Conservation (phyloP, 2,329 filamentous ascomycete genomes). For the Saccharata proteae region DNA sequence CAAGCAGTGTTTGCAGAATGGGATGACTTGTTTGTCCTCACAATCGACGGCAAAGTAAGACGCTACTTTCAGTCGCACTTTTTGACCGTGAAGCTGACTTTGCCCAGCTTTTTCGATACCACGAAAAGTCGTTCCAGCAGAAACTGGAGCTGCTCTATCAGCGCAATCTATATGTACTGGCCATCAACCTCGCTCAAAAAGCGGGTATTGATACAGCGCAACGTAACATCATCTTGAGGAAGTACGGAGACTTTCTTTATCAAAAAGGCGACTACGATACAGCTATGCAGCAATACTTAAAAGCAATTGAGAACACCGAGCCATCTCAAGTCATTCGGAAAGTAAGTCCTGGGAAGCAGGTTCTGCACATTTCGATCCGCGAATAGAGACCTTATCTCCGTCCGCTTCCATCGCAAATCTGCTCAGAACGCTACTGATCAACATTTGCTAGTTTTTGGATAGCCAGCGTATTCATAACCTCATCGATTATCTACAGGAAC, state of each 20-base stretch:
- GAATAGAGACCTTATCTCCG: background rate
- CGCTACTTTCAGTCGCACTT: background rate
- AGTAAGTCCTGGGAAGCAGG: no score
- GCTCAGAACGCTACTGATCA: slow-evolving; percentile 6
- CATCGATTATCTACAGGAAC: slow-evolving; percentile 91
- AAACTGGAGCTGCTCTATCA: slow-evolving; percentile 90
- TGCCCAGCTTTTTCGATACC: slow-evolving; percentile 65
- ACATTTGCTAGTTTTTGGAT: slow-evolving; percentile 60
- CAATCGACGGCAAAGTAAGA: slow-evolving; percentile 76
- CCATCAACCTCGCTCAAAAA: slow-evolving; percentile 87
- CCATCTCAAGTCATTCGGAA: slow-evolving; percentile 94
- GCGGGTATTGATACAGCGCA: slow-evolving; percentile 67
- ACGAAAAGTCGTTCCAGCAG: slow-evolving; percentile 81
- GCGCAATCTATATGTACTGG: slow-evolving; percentile 80
- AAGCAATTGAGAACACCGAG: slow-evolving; percentile 90
- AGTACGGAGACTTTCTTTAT: slow-evolving; percentile 88
- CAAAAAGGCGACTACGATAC: slow-evolving; percentile 93
- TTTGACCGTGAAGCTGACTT: no score
- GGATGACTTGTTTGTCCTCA: slow-evolving; percentile 85
- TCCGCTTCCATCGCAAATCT: background rate
- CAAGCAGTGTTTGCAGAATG: slow-evolving; percentile 74
- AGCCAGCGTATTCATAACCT: slow-evolving; percentile 96
- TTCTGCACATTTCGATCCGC: background rate
- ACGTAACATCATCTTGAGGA: slow-evolving; percentile 84
- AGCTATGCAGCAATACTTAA: slow-evolving; percentile 97